Percentiles rank a stretch among this genome's conserved stretches.
These are phyloP conservation scores for Lachancea sp. DNA, from an alignment of 805 yeast genomes.

Conservation along the genomic window DNA sequence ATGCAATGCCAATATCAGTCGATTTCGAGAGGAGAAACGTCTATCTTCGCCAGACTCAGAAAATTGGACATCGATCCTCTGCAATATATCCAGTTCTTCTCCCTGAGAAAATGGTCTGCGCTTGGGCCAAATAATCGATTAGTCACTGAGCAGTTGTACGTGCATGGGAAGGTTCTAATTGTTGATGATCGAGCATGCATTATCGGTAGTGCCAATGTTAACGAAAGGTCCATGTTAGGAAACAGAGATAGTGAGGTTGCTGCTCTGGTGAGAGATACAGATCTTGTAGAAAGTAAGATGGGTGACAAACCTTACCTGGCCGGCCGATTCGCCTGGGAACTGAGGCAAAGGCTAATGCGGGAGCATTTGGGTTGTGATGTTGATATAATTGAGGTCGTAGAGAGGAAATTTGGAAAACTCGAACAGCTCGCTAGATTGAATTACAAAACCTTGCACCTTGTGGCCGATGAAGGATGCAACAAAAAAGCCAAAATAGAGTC, in stretches of 20 bases:
- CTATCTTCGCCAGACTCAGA: conserved; percentile 76
- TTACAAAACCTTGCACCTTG: conserved; percentile 21
- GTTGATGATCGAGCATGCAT: conserved; percentile 92
- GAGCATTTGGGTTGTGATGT: conserved; percentile 95
- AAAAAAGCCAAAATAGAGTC: conserved; percentile 36
- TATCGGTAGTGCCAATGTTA: conserved; percentile 95
- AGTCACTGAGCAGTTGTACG: conserved; percentile 86
- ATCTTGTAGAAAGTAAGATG: conserved; percentile 61
- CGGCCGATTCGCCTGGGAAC: conserved; percentile 80
- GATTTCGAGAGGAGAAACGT: conserved; percentile 81
- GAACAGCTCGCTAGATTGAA: conserved; percentile 33
- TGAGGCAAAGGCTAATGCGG: conserved; percentile 88
- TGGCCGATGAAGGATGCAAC: conserved; percentile 9
- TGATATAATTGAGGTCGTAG: conserved; percentile 75
- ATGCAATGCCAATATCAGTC: conserved; percentile 96
- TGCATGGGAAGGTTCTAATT: conserved; percentile 87
- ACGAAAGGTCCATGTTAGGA: conserved; percentile 95
- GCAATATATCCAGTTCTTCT: conserved; percentile 85
- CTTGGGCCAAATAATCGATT: conserved; percentile 69
- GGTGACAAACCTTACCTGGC: conserved; percentile 76
- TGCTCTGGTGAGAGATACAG: conserved; percentile 77
- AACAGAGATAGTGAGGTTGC: conserved; percentile 92
- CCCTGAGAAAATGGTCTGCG: conserved; percentile 92
- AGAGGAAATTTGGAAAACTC: conserved; percentile 52
- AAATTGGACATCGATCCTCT: conserved; percentile 81